Evolutionary conservation across 2,329 filamentous ascomycete genomes (phyloP), one percentile per base, ranked within the genome.

Genomic region (Cercospora citrullina): DNA sequence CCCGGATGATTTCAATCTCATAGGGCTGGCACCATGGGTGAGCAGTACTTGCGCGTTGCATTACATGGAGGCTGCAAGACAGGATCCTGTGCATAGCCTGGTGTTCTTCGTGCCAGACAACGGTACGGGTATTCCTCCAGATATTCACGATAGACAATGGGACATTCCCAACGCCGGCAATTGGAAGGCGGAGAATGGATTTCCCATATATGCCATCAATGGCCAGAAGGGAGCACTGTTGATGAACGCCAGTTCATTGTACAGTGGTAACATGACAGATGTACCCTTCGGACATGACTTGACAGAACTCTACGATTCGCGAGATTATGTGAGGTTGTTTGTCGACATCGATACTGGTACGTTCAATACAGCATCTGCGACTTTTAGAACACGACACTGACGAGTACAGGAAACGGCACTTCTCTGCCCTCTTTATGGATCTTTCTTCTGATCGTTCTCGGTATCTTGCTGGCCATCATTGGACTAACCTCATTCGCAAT

Each of bases 11-110:
- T 93, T 92, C 78, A 88, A 90, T 65, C 83, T 93, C 62, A 87
- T 97, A 73, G 94, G 91, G 30, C 81, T 97, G 63, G 94, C 92
- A 26, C 94, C 94, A 30, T 98, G 94, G 94, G 88, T 93, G 73
- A 91, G 86, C 69, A 81, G 85, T 7, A 82, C 87, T 28, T 99
- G 94, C 77, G 91, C 92, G 12, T 80, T 85, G 65, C 86, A 90
- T 55, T 97, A 93, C 77, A 84, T 98, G 58, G 80, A 84, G 18
- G 81, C 83, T 12, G 86, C 85, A 2, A 84, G 87, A 21, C 85
- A 87, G n/a, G 87, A 89, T 72, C 85, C 87, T 26, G 64, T 60
- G 9, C 85, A 87, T 51, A 85, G 81, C 21, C 83, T 88, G 64
- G 69, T 89, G n/a, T 86, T 88, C 71, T 89, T 84, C 72, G 78